Base-by-base conservation (phyloP, 2,329 filamentous ascomycete genomes). In the Esteya vermicola region DNA sequence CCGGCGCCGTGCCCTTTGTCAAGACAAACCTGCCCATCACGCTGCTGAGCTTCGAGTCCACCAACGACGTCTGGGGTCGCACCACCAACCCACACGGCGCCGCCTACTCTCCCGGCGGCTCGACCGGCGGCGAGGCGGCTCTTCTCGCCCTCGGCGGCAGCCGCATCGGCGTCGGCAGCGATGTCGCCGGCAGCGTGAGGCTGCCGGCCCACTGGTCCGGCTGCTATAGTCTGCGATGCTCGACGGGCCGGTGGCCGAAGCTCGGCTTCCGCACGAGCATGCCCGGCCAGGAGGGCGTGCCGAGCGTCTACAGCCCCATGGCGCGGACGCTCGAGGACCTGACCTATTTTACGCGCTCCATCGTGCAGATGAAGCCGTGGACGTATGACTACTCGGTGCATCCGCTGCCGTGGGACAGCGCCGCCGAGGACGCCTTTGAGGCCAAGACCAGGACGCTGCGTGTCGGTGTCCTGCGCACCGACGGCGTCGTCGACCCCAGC, bases 21-120 rank as follows among this genome's bases (percentile, higher is more conserved):
- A 96, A 95, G 66, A 95, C 88, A 1, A 91, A 91, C 46, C 57
- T 93, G 2, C 89, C 88, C 6, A 81, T 89, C 42, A 93, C 86
- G 0, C 70, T 94, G 2, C 68, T 93, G 31, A 86, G 81, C 42
- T 93, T 93, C 51, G 86, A 93, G 58, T 86, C 81, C 14, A 75
- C 75, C 40, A 77, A 77, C 51, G 71, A 72, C 45, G 65, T 95
- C 18, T 96, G 88, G 85, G 88, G 89, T 9, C 72, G 77, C 25
- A 79, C 72, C 48, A 78, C 71, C 14, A 95, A 94, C 54, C 86
- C 88, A 0, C 85, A 93, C 59, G 86, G 85, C 53, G 60, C 61
- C n/a, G 75, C 72, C 30, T 94, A 93, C 62, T 86, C 83, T 0
- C 85, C 88, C 0, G 89, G 89, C 19, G 89, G 89, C 16, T 91